Evolutionary conservation across 768 basidiomycete genomes (phyloP), one percentile per base, ranked within the genome.

Genomic region (Nidula microcarpa): DNA sequence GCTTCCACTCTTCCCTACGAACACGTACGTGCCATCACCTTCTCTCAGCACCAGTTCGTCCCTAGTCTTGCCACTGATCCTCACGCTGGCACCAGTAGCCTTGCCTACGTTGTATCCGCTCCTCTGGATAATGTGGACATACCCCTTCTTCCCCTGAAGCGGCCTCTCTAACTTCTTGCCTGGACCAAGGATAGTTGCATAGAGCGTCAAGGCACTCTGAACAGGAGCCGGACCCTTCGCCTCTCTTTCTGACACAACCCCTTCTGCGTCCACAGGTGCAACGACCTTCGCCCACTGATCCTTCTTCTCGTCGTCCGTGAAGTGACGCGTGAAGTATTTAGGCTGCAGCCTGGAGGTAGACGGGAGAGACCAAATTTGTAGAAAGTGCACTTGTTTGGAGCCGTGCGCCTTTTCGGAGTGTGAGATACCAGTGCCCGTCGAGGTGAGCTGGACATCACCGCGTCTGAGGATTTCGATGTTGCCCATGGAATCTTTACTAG

Each of bases 391-490:
- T 48, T 68, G 69, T 39, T 66, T 66, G 36, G 62, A 46, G 16
- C 78, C 76, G 52, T 78, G 62, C 1, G 75, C 68, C 44, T 78
- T 77, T 64, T 82, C 79, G 33, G 86, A 87, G 68, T 98, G 95
- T 0, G 84, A 77, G 61, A 98, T 96, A 3, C 96, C 96, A 0
- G 88, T 94, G 9, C 95, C 95, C 0, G 95, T 85, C 1, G 89
- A 92, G 2, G 94, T 94, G 72, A 97, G 82, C 67, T 98, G 95
- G 33, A 98, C 60, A 60, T 93, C 89, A 1, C 96, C 96, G 13
- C 93, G 84, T 65, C 86, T 85, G 64, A 98, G 81, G 54, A 94
- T 77, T 67, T 98, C 96, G 51, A 80, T 79, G 71, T 96, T 96
- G 39, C 87, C 87, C 88, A 97, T 91, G 5, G 87, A 91, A 69